Conservation (phyloP, 306 rosid genomes). For the Vicia faba region DNA sequence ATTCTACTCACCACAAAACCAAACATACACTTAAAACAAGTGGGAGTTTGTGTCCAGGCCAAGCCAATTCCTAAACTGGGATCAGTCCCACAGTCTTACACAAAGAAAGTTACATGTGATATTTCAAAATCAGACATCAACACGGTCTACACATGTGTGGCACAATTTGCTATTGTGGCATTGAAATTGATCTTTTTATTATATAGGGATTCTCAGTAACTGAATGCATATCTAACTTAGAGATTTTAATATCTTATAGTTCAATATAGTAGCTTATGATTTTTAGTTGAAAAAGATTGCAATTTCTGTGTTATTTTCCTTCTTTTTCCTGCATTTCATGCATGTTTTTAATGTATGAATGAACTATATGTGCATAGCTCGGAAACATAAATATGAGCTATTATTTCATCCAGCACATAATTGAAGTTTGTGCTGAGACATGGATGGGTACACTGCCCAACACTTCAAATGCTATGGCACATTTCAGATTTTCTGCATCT, state of each 20-base stretch:
- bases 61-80: not conserved
- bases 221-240: conserved; percentile 10
- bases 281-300: conserved; percentile 17
- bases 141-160: conserved; percentile 25
- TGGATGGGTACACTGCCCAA: not conserved
- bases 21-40: too few species aligned
- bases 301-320: not conserved
- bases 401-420: not conserved
- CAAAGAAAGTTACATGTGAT: not conserved
- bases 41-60: conserved; percentile 21
- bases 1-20: too few species aligned
- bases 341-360: not conserved
- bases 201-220: conserved; percentile 16
- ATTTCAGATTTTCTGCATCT: not conserved
- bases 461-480: conserved; percentile 17
- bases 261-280: conserved; percentile 17
- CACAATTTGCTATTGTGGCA: conserved; percentile 11
- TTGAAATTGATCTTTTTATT: conserved; percentile 11
- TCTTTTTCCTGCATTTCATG: conserved; percentile 12
- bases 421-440: conserved; percentile 2
- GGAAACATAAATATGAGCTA: not conserved
- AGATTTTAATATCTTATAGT: conserved; percentile 3
- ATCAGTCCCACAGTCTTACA: not conserved
- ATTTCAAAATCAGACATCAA: conserved; percentile 25
- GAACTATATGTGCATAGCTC: not conserved